A percentile compares a stretch with the other conserved stretches of the same genome.
Conservation (phyloP, 140 eudicot species). For the Bidens hawaiensis region DNA sequence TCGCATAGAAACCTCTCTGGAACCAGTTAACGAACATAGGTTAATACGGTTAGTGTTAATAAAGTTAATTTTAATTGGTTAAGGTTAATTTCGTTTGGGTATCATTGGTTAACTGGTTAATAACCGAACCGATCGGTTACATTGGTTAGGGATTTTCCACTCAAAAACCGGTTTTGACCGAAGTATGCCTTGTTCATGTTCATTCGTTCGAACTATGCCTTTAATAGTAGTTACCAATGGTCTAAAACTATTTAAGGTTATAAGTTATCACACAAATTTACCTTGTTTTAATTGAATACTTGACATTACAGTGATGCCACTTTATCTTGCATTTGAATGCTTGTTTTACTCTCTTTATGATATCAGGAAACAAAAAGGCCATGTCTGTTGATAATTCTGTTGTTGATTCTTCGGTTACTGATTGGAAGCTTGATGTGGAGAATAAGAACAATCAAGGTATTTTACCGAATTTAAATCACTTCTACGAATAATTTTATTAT, state of each 20-base stretch:
- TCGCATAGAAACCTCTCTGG: too few relatives aligned
- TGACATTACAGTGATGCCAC: not conserved
- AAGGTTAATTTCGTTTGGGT: too few relatives aligned
- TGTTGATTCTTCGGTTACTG: slow-evolving; percentile 61
- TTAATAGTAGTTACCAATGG: not conserved
- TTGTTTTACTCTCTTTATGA: slow-evolving; percentile 10
- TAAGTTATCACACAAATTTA: slow-evolving; percentile 1
- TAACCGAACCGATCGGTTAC: too few relatives aligned
- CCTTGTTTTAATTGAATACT: too few relatives aligned
- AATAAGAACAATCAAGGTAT: slow-evolving; percentile 51
- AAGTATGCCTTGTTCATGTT: too few relatives aligned
- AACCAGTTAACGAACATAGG: too few relatives aligned
- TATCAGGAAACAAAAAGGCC: slow-evolving; percentile 23
- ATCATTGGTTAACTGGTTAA: too few relatives aligned
- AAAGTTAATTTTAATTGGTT: too few relatives aligned
- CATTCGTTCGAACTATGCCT: too few relatives aligned
- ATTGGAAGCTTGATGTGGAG: slow-evolving; percentile 50
- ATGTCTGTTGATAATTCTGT: slow-evolving; percentile 72
- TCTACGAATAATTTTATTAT: slow-evolving; percentile 2
- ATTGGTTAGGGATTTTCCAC: too few relatives aligned
- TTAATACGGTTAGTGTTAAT: too few relatives aligned
- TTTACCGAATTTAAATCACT: slow-evolving; percentile 5
- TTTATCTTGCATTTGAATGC: not conserved
- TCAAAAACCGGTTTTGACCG: too few relatives aligned
- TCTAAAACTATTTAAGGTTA: not conserved